Evolutionary conservation across 768 basidiomycete species (phyloP).

Genomic region (Cubamyces sp.): DNA sequence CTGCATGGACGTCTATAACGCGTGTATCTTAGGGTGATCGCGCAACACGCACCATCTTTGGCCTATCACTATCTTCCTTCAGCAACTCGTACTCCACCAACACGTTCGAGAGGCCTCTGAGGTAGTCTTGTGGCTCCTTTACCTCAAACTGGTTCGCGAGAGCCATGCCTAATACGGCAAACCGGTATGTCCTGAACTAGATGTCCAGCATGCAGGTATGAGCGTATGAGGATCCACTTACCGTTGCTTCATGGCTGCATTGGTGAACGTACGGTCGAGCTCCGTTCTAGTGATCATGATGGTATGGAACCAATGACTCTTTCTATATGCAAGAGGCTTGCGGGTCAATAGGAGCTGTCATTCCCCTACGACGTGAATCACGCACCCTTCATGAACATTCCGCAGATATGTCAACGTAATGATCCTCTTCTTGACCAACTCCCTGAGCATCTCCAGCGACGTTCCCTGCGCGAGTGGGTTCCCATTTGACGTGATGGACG

Average conservation of each 20-base stretch:
- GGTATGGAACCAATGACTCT: slow-evolving; percentile 88
- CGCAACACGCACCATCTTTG: slow-evolving; percentile 62
- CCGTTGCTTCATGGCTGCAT: slow-evolving; percentile 79
- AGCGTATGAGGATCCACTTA: slow-evolving; percentile 36
- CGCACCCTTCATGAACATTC: slow-evolving; percentile 86
- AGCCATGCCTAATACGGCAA: slow-evolving; percentile 86
- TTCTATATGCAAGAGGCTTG: slow-evolving; percentile 45
- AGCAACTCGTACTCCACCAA: slow-evolving; percentile 78
- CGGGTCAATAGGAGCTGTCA: not conserved
- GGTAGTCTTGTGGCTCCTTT: slow-evolving; percentile 76
- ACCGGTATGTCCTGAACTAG: slow-evolving; percentile 70
- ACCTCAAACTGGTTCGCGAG: slow-evolving; percentile 83
- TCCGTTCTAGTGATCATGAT: slow-evolving; percentile 76
- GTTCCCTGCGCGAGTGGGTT: slow-evolving; percentile 53
- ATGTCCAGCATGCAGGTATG: slow-evolving; percentile 3
- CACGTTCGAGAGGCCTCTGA: slow-evolving; percentile 72
- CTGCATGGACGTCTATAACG: slow-evolving; percentile 18
- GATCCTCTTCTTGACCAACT: slow-evolving; percentile 82
- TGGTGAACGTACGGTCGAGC: slow-evolving; percentile 75
- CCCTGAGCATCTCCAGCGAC: slow-evolving; percentile 77
- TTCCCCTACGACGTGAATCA: not conserved
- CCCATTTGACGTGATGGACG: slow-evolving; percentile 22
- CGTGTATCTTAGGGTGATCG: not conserved
- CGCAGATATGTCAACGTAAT: slow-evolving; percentile 84
- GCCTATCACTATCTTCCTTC: slow-evolving; percentile 73